Conservation (phyloP, 1,139 yeast species). For the Schwanniomyces etchellsii region DNA sequence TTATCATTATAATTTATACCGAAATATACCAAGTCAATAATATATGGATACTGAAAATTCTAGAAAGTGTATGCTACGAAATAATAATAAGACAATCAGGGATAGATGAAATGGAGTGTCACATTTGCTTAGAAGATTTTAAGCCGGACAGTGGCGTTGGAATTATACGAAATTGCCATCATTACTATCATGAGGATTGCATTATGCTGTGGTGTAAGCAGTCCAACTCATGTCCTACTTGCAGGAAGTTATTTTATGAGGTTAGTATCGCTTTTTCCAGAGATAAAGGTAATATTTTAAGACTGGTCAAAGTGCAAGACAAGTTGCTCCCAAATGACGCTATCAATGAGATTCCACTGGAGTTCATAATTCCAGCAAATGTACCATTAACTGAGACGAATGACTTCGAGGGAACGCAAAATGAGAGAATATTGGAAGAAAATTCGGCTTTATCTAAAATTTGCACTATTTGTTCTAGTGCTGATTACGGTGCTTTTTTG, state of each 20-base stretch:
- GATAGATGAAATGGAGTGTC: constrained; percentile 33
- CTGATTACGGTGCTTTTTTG: constrained; percentile 21
- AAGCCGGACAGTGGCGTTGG: constrained; percentile 22
- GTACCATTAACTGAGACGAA: constrained; percentile 3
- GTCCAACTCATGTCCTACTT: constrained; percentile 51
- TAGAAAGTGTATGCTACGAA: too few relatives aligned
- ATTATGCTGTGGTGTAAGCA: constrained; percentile 42
- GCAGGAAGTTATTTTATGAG: constrained; percentile 33
- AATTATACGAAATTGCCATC: constrained; percentile 34
- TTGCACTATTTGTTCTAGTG: constrained; percentile 35
- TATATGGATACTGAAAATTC: too few relatives aligned
- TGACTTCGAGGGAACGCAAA: constrained; percentile 1
- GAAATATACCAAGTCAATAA: too few relatives aligned
- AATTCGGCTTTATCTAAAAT: too few relatives aligned
- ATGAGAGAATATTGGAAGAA: too few relatives aligned
- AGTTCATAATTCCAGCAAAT: constrained; percentile 24
- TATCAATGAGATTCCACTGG: constrained; percentile 35
- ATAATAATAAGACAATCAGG: background rate
- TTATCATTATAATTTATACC: background rate
- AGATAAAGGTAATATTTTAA: constrained; percentile 6
- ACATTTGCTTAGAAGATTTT: constrained; percentile 44
- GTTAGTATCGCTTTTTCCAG: constrained; percentile 16
- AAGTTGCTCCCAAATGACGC: constrained; percentile 29
- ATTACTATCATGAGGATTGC: constrained; percentile 43
- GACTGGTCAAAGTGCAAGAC: constrained; percentile 23